Evolutionary conservation across 805 yeast species (phyloP), one percentile per base, ranked within the genome.

Genomic region (Pichia eremophila): DNA sequence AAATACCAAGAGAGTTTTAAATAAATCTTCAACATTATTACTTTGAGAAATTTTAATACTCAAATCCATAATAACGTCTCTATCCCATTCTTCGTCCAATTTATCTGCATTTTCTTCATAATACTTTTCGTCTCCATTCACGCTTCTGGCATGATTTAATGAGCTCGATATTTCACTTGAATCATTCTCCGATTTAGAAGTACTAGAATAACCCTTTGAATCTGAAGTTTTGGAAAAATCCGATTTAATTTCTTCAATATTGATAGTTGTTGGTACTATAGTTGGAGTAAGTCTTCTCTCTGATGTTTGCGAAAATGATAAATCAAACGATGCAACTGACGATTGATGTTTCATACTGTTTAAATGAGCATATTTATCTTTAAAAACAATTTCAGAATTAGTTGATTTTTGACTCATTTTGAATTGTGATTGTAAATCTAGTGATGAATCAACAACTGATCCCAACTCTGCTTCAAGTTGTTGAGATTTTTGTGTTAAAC

Each of bases 1-100:
- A 48, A 70, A 70, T 45, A 66, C 66, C 0, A 74, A 57, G 17
- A 76, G 51, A 40, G 64, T 70, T 19, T 60, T 54, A 4, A 69
- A 56, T 43, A 74, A 72, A 1, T 67, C 55, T 4, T 62, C 63
- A 40, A 63, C 59, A 43, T 68, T 66, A 14, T 69, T 65, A 8
- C 74, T 67, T 51, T 73, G 78, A 2, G 77, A 69, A n/a, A 75
- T 72, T 14, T 69, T 67, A n/a, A 74, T 60, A 52, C 78, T 73
- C 2, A 76, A 69, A 45, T 65, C 64, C 45, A 75, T 60, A 6
- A 45, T 34, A 17, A 47, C 43, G 17, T 51, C 55, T 17, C 19
- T 49, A 10, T 54, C 56, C 41, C 38, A 45, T 18, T 51, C 57
- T 15, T 36, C 44, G 18, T 46, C 54, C 19, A 41, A 41, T 2